Evolutionary conservation across 371 early-diverging fungal genomes (phyloP), one percentile per base, ranked within the genome.

Genomic region (Mucor irregularis): DNA sequence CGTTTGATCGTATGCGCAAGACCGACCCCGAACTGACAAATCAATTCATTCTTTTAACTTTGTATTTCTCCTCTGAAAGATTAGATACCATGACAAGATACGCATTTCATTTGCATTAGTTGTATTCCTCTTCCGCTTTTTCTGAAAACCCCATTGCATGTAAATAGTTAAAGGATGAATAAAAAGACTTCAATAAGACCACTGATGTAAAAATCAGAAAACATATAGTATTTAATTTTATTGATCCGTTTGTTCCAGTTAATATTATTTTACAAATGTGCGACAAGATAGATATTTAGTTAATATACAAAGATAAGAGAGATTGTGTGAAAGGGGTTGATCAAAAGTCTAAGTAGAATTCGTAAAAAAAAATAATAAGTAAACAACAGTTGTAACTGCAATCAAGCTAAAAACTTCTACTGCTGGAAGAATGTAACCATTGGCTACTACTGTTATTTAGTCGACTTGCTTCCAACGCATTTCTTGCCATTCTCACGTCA

Each of bases 61-160:
- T 87, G 22, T 76, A 80, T n/a, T 85, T 82, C 49, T 76, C 84
- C 17, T 76, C 76, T 1, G 86, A 85, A 40, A 71, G 83, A 19
- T 58, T 83, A 51, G 79, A 80, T 46, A 73, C 73, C 33, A 74
- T 84, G 63, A 82, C 84, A 2, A 70, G 82, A 16, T 83, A 78
- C 49, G 84, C 84, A n/a, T 86, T 84, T 55, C 76, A 75, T 33
- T 69, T 81, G 8, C 58, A 71, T 60, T 76, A 55, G 61, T 21
- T 33, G 5, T 8, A 2, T 25, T 24, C 8, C 5, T 39, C 21
- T 39, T 9, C 17, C 14, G 17, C 8, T 39, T 17, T 16, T 39
- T 39, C 21, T 39, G 13, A 3, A 14, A 13, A 13, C 21, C 22
- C 3, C 17, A 39, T 21, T 7, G 3, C n/a, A 3, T 8, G 1